Percentiles rank a stretch among this genome's conserved stretches.
phyloP scores from a whole-genome alignment of 192 early-diverging fungal species.

The Dimargaris cristalligena region DNA sequence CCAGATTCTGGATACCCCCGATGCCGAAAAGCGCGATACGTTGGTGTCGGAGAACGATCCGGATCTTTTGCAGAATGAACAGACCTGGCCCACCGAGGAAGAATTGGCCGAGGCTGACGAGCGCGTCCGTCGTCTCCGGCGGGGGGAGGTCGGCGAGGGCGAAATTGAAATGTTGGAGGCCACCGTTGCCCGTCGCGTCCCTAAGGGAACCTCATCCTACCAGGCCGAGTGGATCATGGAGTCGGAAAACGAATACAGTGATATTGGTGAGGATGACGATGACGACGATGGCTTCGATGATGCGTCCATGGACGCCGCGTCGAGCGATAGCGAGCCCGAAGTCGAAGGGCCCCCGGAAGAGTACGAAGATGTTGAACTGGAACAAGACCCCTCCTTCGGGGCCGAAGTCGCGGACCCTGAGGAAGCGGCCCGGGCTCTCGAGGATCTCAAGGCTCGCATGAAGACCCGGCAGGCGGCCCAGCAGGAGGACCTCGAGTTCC shows the following conservation, averaged over 20 bases:
- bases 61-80: constrained; percentile 79
- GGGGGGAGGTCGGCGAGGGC: constrained; percentile 10
- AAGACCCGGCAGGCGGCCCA: constrained; percentile 30
- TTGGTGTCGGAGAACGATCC: constrained; percentile 76
- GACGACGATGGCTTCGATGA: constrained; percentile 32
- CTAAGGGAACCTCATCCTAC: constrained; percentile 90
- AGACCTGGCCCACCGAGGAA: constrained; percentile 98
- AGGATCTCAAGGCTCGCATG: constrained; percentile 36
- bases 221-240: constrained; percentile 97
- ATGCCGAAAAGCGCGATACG: constrained; percentile 54
- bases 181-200: constrained; percentile 52
- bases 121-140: constrained; percentile 15
- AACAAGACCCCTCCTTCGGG: background rate
- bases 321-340: constrained; percentile 26
- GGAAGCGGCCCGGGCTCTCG: constrained; percentile 23
- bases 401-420: constrained; percentile 16
- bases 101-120: constrained; percentile 68
- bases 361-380: constrained; percentile 26
- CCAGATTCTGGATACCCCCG: constrained; percentile 46
- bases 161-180: background rate
- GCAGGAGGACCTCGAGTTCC: constrained; percentile 71
- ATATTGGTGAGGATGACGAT: constrained; percentile 24
- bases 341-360: constrained; percentile 25
- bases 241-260: constrained; percentile 40
- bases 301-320: constrained; percentile 25